Conservation (phyloP, 805 yeast genomes). For the Brettanomyces custersianus region DNA sequence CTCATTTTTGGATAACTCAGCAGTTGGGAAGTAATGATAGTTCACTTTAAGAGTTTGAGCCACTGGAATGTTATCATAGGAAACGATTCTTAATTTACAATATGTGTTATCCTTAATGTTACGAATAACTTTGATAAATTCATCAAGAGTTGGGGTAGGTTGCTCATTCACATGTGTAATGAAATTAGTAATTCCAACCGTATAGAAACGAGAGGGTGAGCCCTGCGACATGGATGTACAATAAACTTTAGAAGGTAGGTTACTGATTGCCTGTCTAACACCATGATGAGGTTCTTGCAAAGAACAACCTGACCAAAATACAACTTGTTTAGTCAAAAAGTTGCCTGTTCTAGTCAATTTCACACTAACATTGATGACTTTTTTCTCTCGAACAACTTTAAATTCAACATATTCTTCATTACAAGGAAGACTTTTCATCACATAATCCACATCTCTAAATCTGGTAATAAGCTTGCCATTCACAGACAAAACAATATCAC, state of each 20-base stretch:
- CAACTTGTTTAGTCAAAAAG: constrained; percentile 54
- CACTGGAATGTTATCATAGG: constrained; percentile 79
- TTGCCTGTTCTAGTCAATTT: constrained; percentile 54
- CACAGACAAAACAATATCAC: constrained; percentile 71
- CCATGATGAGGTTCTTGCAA: constrained; percentile 90
- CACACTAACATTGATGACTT: constrained; percentile 51
- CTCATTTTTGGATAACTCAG: constrained; percentile 43
- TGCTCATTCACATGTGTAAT: constrained; percentile 82
- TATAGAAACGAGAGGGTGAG: constrained; percentile 81
- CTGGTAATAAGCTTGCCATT: constrained; percentile 57
- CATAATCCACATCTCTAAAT: constrained; percentile 52
- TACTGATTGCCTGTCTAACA: constrained; percentile 73
- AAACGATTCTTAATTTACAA: constrained; percentile 69
- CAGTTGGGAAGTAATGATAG: constrained; percentile 80
- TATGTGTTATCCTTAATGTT: constrained; percentile 71
- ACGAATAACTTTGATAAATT: constrained; percentile 59
- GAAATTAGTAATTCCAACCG: constrained; percentile 70
- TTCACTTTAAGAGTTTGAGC: constrained; percentile 82
- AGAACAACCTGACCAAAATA: constrained; percentile 77
- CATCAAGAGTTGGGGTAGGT: constrained; percentile 60
- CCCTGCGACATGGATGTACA: constrained; percentile 68
- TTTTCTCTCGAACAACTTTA: constrained; percentile 63
- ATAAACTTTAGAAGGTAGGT: constrained; percentile 77
- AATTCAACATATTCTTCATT: constrained; percentile 33
- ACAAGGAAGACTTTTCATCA: constrained; percentile 31